Evolutionary conservation across 1,284 basidiomycete genomes (phyloP).

Genomic region (Rhodotorula sp.): DNA sequence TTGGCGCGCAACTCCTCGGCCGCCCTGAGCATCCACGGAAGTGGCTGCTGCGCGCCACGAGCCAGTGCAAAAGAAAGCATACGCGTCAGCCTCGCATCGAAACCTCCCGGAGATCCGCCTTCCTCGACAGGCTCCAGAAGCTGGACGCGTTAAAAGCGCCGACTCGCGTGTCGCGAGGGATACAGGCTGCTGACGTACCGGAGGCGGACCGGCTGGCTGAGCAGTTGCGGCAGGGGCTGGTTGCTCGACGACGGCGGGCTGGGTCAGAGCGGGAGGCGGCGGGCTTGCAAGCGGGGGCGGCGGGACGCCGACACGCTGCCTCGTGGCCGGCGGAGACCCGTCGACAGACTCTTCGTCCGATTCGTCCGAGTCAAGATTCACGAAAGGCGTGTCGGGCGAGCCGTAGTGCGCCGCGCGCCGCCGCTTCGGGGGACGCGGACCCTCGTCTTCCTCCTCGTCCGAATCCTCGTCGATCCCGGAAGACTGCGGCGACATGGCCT

Average conservation of each 20-base stretch:
- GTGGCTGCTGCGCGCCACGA: conserved; percentile 12
- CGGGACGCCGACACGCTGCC: background rate
- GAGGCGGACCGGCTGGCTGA: background rate
- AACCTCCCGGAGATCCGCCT: background rate
- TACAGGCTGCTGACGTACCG: background rate
- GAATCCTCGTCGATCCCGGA: conserved; percentile 1
- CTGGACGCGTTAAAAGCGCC: background rate
- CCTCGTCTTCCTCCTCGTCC: conserved; percentile 21
- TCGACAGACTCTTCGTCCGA: background rate
- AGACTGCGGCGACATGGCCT: conserved; percentile 15
- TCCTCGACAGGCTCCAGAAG: no score
- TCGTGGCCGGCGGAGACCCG: background rate
- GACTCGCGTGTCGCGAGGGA: background rate
- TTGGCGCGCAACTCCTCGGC: conserved; percentile 66
- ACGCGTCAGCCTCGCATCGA: background rate
- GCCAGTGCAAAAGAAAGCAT: background rate
- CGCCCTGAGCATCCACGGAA: conserved; percentile 51
- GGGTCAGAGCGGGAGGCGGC: background rate
- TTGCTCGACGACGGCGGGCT: background rate
- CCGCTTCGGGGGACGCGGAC: conserved; percentile 1
- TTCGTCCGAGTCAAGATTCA: conserved; percentile 18
- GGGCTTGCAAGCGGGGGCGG: background rate
- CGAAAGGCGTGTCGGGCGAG: conserved; percentile 38
- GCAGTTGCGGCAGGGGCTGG: background rate
- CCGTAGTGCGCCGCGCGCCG: conserved; percentile 13